phyloP scores from a whole-genome alignment of 371 early-diverging fungal genomes.

The Actinomucor elegans region DNA sequence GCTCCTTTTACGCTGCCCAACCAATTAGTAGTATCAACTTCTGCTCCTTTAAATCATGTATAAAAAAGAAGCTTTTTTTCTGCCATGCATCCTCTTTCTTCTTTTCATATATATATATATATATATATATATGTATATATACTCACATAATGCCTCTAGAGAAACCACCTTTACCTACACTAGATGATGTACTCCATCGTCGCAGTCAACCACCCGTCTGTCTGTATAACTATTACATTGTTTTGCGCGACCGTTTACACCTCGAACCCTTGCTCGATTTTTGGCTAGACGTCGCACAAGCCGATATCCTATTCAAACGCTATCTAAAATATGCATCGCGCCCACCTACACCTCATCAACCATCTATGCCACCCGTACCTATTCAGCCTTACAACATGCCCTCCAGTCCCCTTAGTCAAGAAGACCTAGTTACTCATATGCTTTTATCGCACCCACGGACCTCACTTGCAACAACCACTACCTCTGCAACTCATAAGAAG shows the following conservation, averaged over 20 bases:
- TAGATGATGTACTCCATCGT: constrained; percentile 59
- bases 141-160: no score
- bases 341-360: neutral
- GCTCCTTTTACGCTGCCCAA: no score
- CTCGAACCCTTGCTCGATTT: constrained; percentile 62
- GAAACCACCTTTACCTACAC: constrained; percentile 58
- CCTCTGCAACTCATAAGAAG: neutral
- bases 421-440: constrained; percentile 15
- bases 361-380: neutral
- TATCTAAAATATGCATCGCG: constrained; percentile 32
- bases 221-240: constrained; percentile 66
- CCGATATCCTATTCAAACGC: constrained; percentile 51
- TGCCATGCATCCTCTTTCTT: no score
- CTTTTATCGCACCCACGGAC: constrained; percentile 13
- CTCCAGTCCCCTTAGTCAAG: no score
- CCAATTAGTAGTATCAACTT: no score
- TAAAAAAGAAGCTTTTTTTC: no score
- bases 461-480: constrained; percentile 19
- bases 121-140: no score
- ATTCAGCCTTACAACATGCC: no score
- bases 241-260: constrained; percentile 56
- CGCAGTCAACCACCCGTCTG: constrained; percentile 68
- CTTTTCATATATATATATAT: no score
- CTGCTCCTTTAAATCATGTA: no score
- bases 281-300: constrained; percentile 68